Evolutionary conservation across 139 green algal genomes (phyloP), one percentile per base, ranked within the genome.

Genomic region (Micractinium sp.): DNA sequence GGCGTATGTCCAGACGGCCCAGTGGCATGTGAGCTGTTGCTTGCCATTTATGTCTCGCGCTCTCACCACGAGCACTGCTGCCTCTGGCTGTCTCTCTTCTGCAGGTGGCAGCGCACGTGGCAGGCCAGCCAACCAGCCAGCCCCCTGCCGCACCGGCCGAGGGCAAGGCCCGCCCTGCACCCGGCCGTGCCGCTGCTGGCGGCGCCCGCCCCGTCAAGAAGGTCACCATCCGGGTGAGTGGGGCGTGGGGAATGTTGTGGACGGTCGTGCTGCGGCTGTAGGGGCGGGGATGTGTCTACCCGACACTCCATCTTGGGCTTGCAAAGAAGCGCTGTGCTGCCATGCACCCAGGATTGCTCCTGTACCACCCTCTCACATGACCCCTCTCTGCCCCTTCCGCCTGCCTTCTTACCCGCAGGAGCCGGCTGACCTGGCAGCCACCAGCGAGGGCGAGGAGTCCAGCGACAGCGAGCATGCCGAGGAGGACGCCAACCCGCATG

Each of bases 371-470:
- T 27, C 63, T 27, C 63, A 71, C 63, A 23, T 71, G 2, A 23
- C 63, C 63, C 16, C 63, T 31, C 9, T 23, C 20, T 71, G 7
- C 63, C 18, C 63, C 18, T 16, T 12, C 63, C 63, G 20, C 63
- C 63, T 71, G 20, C 63, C 63, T 71, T 27, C 18, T 71, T 20
- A 12, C 47, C 81, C 36, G n/a, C 63, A 87, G 82, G 82, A 87
- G 82, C 82, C 82, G 31, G 82, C 63, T 13, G 82, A 87, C 63
- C 82, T 87, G 36, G 38, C 63, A 0, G 82, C 82, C 82, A 87
- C 82, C 36, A 87, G 82, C 63, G 82, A 87, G 66, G 82, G 74
- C 36, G 82, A 87, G 66, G 36, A 75, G 56, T 86, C 82, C 9
- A 87, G 82, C 63, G 67, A 36, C 31, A 29, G 13, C 19, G 71